A percentile compares a stretch with the other conserved stretches of the same genome.
phyloP scores from a whole-genome alignment of 2,329 filamentous ascomycete species.

The Aspergillus udagawae region DNA sequence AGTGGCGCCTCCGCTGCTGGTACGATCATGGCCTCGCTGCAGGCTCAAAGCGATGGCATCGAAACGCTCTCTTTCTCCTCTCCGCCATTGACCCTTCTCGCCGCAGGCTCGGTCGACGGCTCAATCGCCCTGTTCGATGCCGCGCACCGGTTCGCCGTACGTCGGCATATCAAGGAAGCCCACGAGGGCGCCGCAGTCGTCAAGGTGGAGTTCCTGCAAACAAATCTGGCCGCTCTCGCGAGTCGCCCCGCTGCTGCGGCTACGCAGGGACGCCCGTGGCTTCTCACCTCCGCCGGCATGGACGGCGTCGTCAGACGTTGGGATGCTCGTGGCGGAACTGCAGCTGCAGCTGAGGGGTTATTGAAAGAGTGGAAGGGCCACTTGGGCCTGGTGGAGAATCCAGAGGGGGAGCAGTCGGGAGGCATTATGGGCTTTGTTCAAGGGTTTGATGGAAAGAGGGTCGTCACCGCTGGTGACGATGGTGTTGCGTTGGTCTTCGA shows the following conservation, averaged over 20 bases:
- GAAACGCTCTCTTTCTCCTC: conserved; percentile 68
- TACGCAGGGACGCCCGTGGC: conserved; percentile 51
- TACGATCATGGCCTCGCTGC: conserved; percentile 75
- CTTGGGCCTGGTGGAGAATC: conserved; percentile 36
- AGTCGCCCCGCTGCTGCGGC: conserved; percentile 23
- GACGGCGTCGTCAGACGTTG: conserved; percentile 87
- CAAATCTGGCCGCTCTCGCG: conserved; percentile 33
- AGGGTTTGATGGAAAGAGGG: conserved; percentile 63
- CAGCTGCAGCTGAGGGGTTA: conserved; percentile 64
- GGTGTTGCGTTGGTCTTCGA: conserved; percentile 46
- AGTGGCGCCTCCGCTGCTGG: conserved; percentile 50
- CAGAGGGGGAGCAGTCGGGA: conserved; percentile 71
- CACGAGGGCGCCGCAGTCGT: conserved; percentile 89
- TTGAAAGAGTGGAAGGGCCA: conserved; percentile 90
- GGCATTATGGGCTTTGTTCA: conserved; percentile 91
- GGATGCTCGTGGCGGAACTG: conserved; percentile 70
- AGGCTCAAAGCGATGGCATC: conserved; percentile 73
- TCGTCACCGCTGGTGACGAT: conserved; percentile 92
- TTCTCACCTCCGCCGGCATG: conserved; percentile 84
- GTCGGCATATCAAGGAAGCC: conserved; percentile 73
- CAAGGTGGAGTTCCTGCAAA: conserved; percentile 78
- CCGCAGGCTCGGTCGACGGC: conserved; percentile 61
- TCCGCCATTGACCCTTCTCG: conserved; percentile 58
- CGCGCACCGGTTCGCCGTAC: conserved; percentile 78
- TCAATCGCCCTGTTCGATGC: conserved; percentile 83